These are phyloP conservation scores for Isabelozyma pseudorhagii DNA, from an alignment of 805 yeast species.

Conservation along the genomic window DNA sequence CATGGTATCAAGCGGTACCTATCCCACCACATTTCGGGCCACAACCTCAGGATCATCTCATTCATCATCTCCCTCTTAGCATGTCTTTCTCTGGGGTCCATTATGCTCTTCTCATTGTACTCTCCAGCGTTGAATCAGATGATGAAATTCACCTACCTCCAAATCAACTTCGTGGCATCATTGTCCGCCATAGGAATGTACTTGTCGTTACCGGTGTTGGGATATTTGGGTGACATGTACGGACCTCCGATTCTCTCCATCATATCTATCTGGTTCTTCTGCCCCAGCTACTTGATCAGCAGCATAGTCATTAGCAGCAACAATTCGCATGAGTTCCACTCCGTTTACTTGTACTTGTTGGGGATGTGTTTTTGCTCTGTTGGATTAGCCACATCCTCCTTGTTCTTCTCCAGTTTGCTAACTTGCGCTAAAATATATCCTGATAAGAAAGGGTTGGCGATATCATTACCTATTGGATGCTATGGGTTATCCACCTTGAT, in stretches of 20 bases:
- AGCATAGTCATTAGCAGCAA: slow-evolving; percentile 15
- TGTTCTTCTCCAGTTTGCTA: slow-evolving; percentile 66
- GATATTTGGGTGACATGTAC: slow-evolving; percentile 79
- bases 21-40: slow-evolving; percentile 38
- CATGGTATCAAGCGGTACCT: slow-evolving; percentile 46
- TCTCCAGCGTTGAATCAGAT: slow-evolving; percentile 61
- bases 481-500: slow-evolving; percentile 81
- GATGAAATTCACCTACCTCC: slow-evolving; percentile 61
- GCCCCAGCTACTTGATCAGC: slow-evolving; percentile 60
- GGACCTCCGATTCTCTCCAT: slow-evolving; percentile 74
- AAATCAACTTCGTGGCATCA: slow-evolving; percentile 69
- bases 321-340: neutral
- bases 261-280: slow-evolving; percentile 55
- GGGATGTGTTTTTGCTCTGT: slow-evolving; percentile 54
- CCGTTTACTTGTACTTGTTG: slow-evolving; percentile 18
- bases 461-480: slow-evolving; percentile 83
- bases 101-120: slow-evolving; percentile 77
- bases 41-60: slow-evolving; percentile 45
- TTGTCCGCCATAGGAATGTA: slow-evolving; percentile 79
- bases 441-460: slow-evolving; percentile 69
- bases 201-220: slow-evolving; percentile 75
- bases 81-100: slow-evolving; percentile 79
- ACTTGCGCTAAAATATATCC: slow-evolving; percentile 90
- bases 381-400: slow-evolving; percentile 70
- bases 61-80: slow-evolving; percentile 56